Evolutionary conservation across 805 yeast genomes (phyloP).

Genomic region (Candida adriatica): DNA sequence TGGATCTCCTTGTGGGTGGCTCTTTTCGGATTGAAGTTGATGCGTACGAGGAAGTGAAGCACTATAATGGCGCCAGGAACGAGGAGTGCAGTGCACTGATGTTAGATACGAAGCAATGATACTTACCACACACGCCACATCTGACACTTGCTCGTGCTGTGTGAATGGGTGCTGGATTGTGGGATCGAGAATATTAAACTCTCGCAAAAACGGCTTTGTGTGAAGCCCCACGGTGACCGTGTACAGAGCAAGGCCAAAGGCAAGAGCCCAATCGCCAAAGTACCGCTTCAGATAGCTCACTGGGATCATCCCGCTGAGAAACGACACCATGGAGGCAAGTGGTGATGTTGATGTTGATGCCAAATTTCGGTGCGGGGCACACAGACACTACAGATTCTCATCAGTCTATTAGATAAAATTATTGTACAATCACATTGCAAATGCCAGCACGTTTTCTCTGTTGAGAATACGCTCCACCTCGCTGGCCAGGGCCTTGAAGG

Average conservation of each 20-base stretch:
- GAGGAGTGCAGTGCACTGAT: conserved; percentile 2
- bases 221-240: conserved; percentile 7
- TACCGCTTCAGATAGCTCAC: conserved; percentile 4
- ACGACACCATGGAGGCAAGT: too few species aligned
- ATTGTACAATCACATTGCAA: conserved; percentile 10
- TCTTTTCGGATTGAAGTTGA: conserved; percentile 5
- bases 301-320: too few species aligned
- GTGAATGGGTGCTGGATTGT: conserved; percentile 26
- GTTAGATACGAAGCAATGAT: conserved; percentile 1
- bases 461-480: conserved; percentile 61
- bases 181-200: conserved; percentile 26
- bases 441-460: conserved; percentile 53
- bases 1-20: conserved; percentile 9
- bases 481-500: conserved; percentile 49
- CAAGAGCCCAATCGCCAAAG: conserved; percentile 9
- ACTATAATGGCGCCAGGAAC: conserved; percentile 4
- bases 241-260: conserved; percentile 4
- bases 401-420: background rate
- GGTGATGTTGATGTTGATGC: too few species aligned
- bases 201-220: conserved; percentile 25
- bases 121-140: conserved; percentile 6
- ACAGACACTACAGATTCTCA: too few species aligned
- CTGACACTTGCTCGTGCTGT: conserved; percentile 7
- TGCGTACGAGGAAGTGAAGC: conserved; percentile 1
- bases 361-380: too few species aligned